Evolutionary conservation across 768 basidiomycete species (phyloP).

Genomic region (Galerina sulciceps): DNA sequence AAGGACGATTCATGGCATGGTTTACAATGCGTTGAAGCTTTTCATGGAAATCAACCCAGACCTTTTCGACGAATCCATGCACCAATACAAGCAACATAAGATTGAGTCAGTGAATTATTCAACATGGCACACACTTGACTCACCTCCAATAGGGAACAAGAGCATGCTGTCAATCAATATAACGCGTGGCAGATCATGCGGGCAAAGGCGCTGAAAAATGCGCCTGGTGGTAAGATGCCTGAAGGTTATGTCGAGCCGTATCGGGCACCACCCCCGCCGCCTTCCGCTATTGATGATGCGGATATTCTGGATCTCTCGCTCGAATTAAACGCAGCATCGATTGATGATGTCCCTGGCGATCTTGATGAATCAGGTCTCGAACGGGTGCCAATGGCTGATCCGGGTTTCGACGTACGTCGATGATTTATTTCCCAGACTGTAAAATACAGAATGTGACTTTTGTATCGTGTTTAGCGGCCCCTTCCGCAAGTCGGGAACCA

Average conservation of each 20-base stretch:
- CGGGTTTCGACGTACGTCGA: conserved; percentile 78
- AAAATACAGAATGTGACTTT: conserved; percentile 16
- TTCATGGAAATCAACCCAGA: conserved; percentile 99
- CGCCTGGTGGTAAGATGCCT: conserved; percentile 70
- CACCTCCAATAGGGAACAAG: conserved; percentile 69
- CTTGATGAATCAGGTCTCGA: conserved; percentile 84
- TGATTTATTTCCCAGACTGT: conserved; percentile 14
- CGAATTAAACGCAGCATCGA: conserved; percentile 83
- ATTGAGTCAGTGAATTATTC: conserved; percentile 65
- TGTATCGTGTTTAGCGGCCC: conserved; percentile 49
- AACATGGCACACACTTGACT: background rate
- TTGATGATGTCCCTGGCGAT: conserved; percentile 73
- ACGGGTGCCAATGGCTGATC: conserved; percentile 90
- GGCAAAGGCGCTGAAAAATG: conserved; percentile 74
- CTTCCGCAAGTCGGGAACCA: conserved; percentile 66
- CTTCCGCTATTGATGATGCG: conserved; percentile 76
- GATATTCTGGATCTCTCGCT: conserved; percentile 90
- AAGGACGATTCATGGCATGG: conserved; percentile 99
- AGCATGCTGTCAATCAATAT: conserved; percentile 83
- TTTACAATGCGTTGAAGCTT: conserved; percentile 96
- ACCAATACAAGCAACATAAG: conserved; percentile 89
- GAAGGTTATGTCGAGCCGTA: conserved; percentile 69
- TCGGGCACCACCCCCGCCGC: conserved; percentile 77
- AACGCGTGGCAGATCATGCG: conserved; percentile 90
- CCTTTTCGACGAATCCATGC: conserved; percentile 91